Evolutionary conservation across 2,329 filamentous ascomycete species (phyloP).

Genomic region (Drechslerella stenobrocha): DNA sequence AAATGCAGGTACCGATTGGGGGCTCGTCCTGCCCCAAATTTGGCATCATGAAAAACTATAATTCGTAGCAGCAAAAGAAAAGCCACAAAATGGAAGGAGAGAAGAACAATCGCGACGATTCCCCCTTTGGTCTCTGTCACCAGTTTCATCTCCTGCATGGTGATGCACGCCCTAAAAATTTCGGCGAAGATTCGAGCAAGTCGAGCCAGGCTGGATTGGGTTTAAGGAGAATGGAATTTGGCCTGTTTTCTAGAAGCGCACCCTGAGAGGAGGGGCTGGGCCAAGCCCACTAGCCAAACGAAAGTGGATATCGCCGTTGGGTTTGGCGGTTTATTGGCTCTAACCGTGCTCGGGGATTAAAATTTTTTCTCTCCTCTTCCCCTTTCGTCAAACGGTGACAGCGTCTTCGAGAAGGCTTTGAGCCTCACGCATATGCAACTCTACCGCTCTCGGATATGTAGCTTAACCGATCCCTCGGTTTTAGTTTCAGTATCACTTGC

Average conservation of each 20-base stretch:
- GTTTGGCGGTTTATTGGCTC: background rate
- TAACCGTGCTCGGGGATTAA: background rate
- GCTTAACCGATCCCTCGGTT: background rate
- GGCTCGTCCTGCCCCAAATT: constrained; percentile 35
- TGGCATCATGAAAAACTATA: constrained; percentile 19
- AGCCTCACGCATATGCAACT: background rate
- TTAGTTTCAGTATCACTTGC: background rate
- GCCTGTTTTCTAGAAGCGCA: constrained; percentile 36
- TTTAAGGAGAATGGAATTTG: background rate
- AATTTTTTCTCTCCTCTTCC: background rate
- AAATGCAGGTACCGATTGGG: constrained; percentile 44
- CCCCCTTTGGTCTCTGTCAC: constrained; percentile 30
- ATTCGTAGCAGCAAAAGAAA: constrained; percentile 8
- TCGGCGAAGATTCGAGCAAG: constrained; percentile 28
- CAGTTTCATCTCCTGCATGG: constrained; percentile 46
- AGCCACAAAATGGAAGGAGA: constrained; percentile 1
- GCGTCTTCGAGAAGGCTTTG: background rate
- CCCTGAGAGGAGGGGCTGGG: constrained; percentile 1
- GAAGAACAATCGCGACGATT: constrained; percentile 1
- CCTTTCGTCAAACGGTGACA: constrained; percentile 3
- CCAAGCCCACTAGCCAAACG: constrained; percentile 23
- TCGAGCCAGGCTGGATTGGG: constrained; percentile 1
- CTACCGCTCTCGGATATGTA: constrained; percentile 1
- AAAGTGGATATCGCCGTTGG: constrained; percentile 28
- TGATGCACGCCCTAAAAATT: background rate